Conservation (phyloP, 257 asterid species). For the Solanum habrochaites region DNA sequence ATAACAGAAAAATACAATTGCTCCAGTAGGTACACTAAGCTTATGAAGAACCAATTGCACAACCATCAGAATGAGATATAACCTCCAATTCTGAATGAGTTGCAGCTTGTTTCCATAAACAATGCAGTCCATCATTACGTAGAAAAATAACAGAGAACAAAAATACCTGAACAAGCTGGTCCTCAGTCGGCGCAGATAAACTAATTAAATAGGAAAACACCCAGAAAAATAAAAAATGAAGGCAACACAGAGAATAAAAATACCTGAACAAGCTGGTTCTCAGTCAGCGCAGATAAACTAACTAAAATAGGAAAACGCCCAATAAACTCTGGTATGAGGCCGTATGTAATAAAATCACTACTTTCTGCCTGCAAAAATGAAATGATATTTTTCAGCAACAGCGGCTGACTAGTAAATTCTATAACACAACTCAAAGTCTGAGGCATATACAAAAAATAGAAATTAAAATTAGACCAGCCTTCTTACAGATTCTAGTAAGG, state of each 20-base stretch:
- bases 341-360: constrained; percentile 84
- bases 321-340: constrained; percentile 87
- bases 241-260: not conserved
- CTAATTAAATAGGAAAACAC: constrained; percentile 92
- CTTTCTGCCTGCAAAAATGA: constrained; percentile 73
- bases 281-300: constrained; percentile 73
- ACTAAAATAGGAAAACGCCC: constrained; percentile 97
- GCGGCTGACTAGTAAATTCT: not conserved
- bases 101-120: not conserved
- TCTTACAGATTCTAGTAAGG: constrained; percentile 86
- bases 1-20: not conserved
- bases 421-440: not conserved
- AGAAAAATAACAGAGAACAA: not conserved
- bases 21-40: not conserved
- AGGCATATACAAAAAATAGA: not conserved
- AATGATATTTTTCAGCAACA: not conserved
- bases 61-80: not conserved
- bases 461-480: not conserved
- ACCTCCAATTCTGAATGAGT: not conserved
- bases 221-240: constrained; percentile 15
- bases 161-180: constrained; percentile 83
- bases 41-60: not conserved
- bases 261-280: constrained; percentile 92
- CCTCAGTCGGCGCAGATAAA: constrained; percentile 75
- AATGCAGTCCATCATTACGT: not conserved